Base-by-base conservation (phyloP, 73 alveolate genomes). In the Loxodes magnus region DNA sequence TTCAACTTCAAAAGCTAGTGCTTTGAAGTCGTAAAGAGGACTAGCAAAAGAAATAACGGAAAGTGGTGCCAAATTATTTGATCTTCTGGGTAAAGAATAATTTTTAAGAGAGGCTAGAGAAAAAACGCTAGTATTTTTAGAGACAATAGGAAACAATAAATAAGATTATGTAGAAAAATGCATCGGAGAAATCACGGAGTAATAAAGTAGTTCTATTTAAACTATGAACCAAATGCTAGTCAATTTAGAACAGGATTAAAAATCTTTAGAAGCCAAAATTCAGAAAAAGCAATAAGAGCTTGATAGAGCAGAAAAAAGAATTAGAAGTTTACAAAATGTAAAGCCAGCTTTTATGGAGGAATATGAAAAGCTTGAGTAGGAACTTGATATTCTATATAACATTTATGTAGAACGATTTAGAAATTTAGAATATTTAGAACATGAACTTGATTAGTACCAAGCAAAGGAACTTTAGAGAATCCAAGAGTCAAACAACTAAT, bases 401-500 rank as follows among this genome's bases (percentile, higher is more conserved):
- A 63, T 81, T 43, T 93, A 82, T 52, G 97, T 93, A 24, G 98
- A 90, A 71, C 89, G 88, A 33, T 90, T 87, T 59, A 77, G 96
- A 25, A 93, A 93, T 59, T 74, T 87, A 42, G 98, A 87, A 53
- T 93, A 87, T 56, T 59, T 93, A 33, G 97, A 93, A 79, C 86
- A 87, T 51, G 92, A 84, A 43, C 64, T 89, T 23, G 95, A 86
- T 42, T 49, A 55, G 23, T 77, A 54, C 79, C 80, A 88, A 59
- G 42, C 61, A 69, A 67, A 44, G 28, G 98, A 82, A 46, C n/a
- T n/a, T n/a, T 67, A 57, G 33, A 49, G n/a, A n/a, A n/a, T n/a
- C n/a, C n/a, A n/a, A n/a, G n/a, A n/a, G n/a, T n/a, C n/a, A n/a
- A n/a, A n/a, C n/a, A n/a, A n/a, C n/a, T n/a, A n/a, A n/a, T n/a